phyloP scores from a whole-genome alignment of 2,329 filamentous ascomycete species.

The Lojkania enalia region DNA sequence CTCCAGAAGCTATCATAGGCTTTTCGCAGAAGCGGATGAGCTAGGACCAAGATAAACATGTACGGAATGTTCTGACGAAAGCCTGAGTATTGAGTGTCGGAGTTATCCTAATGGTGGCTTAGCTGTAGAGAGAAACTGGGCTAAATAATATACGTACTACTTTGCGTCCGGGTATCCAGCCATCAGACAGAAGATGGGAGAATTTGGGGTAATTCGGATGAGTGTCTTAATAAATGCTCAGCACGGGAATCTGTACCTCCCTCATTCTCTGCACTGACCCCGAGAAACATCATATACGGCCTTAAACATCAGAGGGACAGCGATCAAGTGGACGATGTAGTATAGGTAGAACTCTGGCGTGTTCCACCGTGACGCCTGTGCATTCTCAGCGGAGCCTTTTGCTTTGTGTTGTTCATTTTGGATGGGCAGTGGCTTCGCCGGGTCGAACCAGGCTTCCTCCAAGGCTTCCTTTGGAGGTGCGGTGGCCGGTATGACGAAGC shows the following conservation, averaged over 20 bases:
- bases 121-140: constrained; percentile 12
- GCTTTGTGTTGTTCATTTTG: constrained; percentile 21
- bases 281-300: constrained; percentile 83
- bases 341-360: constrained; percentile 87
- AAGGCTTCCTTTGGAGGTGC: constrained; percentile 58
- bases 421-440: constrained; percentile 33
- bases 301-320: constrained; percentile 88
- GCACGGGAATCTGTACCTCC: background rate
- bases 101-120: constrained; percentile 69
- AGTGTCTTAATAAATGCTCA: constrained; percentile 58
- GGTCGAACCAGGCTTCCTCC: constrained; percentile 39
- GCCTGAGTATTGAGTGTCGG: constrained; percentile 81
- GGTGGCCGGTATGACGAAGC: constrained; percentile 71
- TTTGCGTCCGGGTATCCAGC: constrained; percentile 91
- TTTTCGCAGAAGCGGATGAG: constrained; percentile 79
- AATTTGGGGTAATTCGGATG: constrained; percentile 82
- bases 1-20: constrained; percentile 64
- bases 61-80: constrained; percentile 88
- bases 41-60: constrained; percentile 70
- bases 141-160: constrained; percentile 61
- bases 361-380: constrained; percentile 75
- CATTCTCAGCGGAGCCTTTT: constrained; percentile 42
- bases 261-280: constrained; percentile 54
- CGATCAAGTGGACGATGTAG: constrained; percentile 66
- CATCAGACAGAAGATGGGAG: constrained; percentile 69